A percentile compares a stretch with the other conserved stretches of the same genome.
Conservation (phyloP, 2,329 filamentous ascomycete species). For the Hawksworthiomyces lignivorus region DNA sequence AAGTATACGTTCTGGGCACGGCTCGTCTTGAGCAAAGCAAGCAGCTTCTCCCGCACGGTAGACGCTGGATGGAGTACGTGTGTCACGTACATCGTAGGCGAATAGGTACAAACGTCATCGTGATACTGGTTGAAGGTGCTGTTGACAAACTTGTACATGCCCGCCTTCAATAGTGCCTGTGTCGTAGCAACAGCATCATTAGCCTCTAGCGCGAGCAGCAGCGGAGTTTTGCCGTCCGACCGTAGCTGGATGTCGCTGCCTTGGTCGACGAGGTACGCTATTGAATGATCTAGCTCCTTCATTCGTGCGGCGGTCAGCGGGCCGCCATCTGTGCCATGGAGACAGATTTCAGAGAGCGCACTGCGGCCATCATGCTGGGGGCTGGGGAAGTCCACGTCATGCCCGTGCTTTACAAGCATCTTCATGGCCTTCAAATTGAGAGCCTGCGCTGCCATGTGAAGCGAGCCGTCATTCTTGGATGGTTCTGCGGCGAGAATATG, state of each 20-base stretch:
- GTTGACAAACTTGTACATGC: slow-evolving; percentile 59
- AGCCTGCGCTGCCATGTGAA: slow-evolving; percentile 56
- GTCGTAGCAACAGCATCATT: slow-evolving; percentile 47
- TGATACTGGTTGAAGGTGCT: slow-evolving; percentile 49
- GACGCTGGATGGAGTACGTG: slow-evolving; percentile 33
- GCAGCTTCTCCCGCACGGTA: slow-evolving; percentile 32
- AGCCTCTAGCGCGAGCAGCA: slow-evolving; percentile 54
- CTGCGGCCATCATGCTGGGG: slow-evolving; percentile 54
- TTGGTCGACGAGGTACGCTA: slow-evolving; percentile 47
- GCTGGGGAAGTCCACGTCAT: slow-evolving; percentile 59
- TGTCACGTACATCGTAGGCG: slow-evolving; percentile 54
- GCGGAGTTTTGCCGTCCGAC: slow-evolving; percentile 48
- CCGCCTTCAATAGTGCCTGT: slow-evolving; percentile 51
- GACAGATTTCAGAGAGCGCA: slow-evolving; percentile 56
- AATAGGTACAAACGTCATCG: slow-evolving; percentile 49
- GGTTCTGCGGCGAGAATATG: slow-evolving; percentile 48
- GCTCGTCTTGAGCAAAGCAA: slow-evolving; percentile 43
- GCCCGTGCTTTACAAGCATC: slow-evolving; percentile 49
- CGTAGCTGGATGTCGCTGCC: slow-evolving; percentile 49
- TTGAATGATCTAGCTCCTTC: slow-evolving; percentile 49
- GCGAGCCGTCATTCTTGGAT: slow-evolving; percentile 54
- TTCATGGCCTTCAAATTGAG: slow-evolving; percentile 50
- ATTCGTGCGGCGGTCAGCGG: slow-evolving; percentile 39
- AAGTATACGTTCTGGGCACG: slow-evolving; percentile 48
- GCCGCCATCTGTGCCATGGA: slow-evolving; percentile 41